Base-by-base conservation (phyloP, 164 flowering plant species). In the Sedum album region DNA sequence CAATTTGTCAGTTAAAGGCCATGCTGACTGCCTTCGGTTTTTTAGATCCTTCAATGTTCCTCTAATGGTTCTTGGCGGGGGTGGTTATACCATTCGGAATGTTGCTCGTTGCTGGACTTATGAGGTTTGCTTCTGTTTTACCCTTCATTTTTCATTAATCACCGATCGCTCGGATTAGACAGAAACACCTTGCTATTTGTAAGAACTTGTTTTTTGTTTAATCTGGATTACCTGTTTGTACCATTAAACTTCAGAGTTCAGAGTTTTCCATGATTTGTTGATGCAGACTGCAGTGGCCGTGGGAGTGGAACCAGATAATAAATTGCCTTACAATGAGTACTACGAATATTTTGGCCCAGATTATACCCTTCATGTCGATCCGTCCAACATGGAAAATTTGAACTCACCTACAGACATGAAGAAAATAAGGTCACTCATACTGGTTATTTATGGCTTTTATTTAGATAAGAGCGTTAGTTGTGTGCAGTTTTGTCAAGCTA, bases 101-200 rank as follows among this genome's bases (percentile, higher is more conserved):
- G 97, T 93, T 68, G 97, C 97, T 5, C 97, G 98, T 33, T 93
- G 98, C 80, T 93, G 98, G 96, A 87, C 93, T 75, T 90, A 93
- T 77, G 98, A 93, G 95, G 98, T 92, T 33, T 70, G 49, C 74
- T 41, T 78, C 68, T 69, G 69, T 66, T 66, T 76, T 48, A 49
- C 71, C 15, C 66, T 18, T 63, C 8, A n/a, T n/a, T 51, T 51
- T 51, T n/a, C 10, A 5, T 1, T 11, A 46, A 46, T 46, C n/a
- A 46, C n/a, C 17, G 5, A 5, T 48, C 17, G 21, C 53, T 17
- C 6, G 5, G 21, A 48, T n/a, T 17, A 17, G 17, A 5, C 6
- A 48, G 26, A 51, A 51, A 21, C 26, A 51, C 26, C 9, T 11
- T 31, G 41, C 20, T 4, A 31, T 31, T 3, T 31, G 39, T 33